Evolutionary conservation across 2,329 filamentous ascomycete species (phyloP).

Genomic region (Emergomyces pasteurianus): DNA sequence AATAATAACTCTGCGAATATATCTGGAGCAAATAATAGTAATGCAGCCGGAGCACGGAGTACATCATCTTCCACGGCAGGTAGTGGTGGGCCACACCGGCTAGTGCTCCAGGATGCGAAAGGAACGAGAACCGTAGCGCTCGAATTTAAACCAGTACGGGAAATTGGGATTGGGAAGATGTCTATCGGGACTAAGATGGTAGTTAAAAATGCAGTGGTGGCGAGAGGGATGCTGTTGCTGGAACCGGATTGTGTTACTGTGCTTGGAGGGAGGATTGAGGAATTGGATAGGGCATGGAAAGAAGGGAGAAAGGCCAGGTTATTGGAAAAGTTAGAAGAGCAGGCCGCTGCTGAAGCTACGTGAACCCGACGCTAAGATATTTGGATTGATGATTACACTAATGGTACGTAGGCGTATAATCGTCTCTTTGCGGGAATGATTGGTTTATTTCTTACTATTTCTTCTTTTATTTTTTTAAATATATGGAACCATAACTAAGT

Average conservation of each 20-base stretch:
- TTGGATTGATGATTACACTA: background rate
- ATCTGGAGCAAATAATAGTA: conserved; percentile 11
- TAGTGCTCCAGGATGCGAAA: conserved; percentile 68
- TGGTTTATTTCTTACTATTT: background rate
- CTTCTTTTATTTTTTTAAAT: background rate
- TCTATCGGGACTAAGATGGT: conserved; percentile 74
- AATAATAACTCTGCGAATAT: background rate
- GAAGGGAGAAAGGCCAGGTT: conserved; percentile 58
- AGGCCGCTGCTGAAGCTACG: background rate
- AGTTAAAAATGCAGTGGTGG: conserved; percentile 50
- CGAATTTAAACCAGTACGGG: conserved; percentile 56
- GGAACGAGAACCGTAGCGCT: conserved; percentile 60
- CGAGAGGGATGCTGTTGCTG: conserved; percentile 69
- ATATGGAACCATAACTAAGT: background rate
- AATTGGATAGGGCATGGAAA: conserved; percentile 66
- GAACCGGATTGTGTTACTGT: conserved; percentile 56
- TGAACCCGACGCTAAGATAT: background rate
- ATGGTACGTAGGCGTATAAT: background rate
- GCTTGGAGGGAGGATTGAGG: conserved; percentile 79
- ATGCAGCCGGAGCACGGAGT: background rate
- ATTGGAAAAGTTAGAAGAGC: conserved; percentile 43
- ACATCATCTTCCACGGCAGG: conserved; percentile 8
- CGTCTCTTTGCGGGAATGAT: background rate
- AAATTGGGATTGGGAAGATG: conserved; percentile 46
- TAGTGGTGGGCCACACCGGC: conserved; percentile 54